Conservation (phyloP, 805 yeast genomes). For the Candida hispaniensis region DNA sequence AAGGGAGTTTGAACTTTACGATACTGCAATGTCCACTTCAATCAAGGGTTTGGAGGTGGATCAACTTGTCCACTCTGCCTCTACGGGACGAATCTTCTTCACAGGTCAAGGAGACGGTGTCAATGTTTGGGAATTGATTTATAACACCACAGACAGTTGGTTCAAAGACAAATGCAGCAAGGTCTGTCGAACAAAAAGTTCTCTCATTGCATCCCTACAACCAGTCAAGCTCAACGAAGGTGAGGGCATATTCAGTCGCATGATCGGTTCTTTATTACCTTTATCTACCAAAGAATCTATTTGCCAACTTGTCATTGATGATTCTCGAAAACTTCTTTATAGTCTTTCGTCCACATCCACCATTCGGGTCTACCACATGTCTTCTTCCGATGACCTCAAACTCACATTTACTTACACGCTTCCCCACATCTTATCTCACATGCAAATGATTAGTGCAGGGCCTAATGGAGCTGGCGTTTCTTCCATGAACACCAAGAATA, state of each 20-base stretch:
- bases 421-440: constrained; percentile 23
- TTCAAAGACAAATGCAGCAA: constrained; percentile 74
- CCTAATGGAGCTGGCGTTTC: constrained; percentile 1
- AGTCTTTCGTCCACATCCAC: constrained; percentile 72
- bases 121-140: constrained; percentile 79
- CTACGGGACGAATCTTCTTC: constrained; percentile 72
- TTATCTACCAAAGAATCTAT: constrained; percentile 42
- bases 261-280: constrained; percentile 24
- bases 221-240: constrained; percentile 16
- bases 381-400: constrained; percentile 31
- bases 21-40: constrained; percentile 73
- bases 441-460: constrained; percentile 24
- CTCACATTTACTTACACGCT: constrained; percentile 26
- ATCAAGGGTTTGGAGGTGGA: constrained; percentile 67
- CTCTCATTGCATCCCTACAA: constrained; percentile 34
- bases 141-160: constrained; percentile 77
- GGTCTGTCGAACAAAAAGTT: constrained; percentile 67
- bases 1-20: constrained; percentile 54
- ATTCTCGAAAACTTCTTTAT: constrained; percentile 65
- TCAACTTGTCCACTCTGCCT: constrained; percentile 46
- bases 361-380: constrained; percentile 66
- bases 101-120: constrained; percentile 66
- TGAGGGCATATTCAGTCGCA: constrained; percentile 18
- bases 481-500: constrained; percentile 17
- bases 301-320: constrained; percentile 60